Percentiles rank a stretch among this genome's conserved stretches.
Conservation (phyloP, 371 early-diverging fungal species). For the Chytridium lagenaria region DNA sequence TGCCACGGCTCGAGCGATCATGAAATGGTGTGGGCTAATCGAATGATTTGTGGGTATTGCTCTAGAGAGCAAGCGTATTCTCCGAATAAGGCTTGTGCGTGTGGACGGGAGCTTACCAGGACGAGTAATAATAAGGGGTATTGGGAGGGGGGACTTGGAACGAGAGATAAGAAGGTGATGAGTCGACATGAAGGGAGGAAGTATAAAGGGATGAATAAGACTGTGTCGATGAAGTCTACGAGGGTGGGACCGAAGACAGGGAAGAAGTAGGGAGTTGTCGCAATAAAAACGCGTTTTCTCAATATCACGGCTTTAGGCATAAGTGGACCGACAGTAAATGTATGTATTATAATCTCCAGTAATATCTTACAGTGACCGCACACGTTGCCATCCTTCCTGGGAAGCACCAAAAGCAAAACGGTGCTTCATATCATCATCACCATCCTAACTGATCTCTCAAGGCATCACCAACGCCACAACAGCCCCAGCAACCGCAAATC, state of each 20-base stretch:
- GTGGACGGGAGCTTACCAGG: constrained; percentile 75
- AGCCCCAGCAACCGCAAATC: too few species aligned
- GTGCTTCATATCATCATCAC: too few species aligned
- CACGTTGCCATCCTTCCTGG: too few species aligned
- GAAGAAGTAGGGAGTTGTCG: neutral
- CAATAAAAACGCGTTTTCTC: too few species aligned
- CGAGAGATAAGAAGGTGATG: constrained; percentile 81
- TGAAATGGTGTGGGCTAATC: constrained; percentile 69
- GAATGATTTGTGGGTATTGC: constrained; percentile 94
- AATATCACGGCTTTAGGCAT: too few species aligned
- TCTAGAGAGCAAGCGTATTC: constrained; percentile 80
- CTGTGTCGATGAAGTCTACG: constrained; percentile 25
- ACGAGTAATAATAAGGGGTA: constrained; percentile 63
- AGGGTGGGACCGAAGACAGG: constrained; percentile 17
- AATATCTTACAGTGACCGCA: too few species aligned
- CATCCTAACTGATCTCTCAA: too few species aligned
- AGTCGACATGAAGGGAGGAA: constrained; percentile 77
- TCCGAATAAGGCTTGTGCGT: constrained; percentile 58
- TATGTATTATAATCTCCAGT: too few species aligned
- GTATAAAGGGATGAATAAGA: constrained; percentile 53
- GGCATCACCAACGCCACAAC: too few species aligned
- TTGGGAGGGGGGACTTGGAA: constrained; percentile 98
- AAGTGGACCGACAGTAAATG: too few species aligned
- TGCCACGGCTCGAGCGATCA: constrained; percentile 93
- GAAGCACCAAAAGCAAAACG: too few species aligned